Conservation (phyloP, 352 stramenopile species). For the Saprolegnia parasitica region DNA sequence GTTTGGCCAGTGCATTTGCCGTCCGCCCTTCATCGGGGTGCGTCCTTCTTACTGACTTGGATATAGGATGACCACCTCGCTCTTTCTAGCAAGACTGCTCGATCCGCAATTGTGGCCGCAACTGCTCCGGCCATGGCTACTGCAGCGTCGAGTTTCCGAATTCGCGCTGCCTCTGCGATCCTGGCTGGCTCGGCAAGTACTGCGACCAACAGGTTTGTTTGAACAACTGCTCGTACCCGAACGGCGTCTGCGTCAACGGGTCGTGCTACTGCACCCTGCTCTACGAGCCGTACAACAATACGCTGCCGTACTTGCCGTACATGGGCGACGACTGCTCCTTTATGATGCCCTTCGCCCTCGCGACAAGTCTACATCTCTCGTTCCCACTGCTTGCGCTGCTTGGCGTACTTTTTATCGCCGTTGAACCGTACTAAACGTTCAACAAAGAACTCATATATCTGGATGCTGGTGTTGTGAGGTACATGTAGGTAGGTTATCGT, state of each 20-base stretch:
- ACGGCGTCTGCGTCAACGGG: slow-evolving; percentile 89
- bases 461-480: no score
- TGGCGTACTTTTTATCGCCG: background rate
- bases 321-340: slow-evolving; percentile 85
- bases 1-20: slow-evolving; percentile 94
- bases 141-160: slow-evolving; percentile 96
- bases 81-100: slow-evolving; percentile 63
- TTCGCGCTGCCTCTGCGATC: slow-evolving; percentile 91
- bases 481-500: no score
- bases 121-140: slow-evolving; percentile 91
- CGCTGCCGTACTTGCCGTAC: slow-evolving; percentile 63
- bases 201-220: slow-evolving; percentile 90
- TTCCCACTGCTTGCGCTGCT: background rate
- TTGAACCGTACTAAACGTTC: background rate
- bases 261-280: slow-evolving; percentile 89
- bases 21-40: slow-evolving; percentile 87
- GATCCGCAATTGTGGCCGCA: slow-evolving; percentile 89
- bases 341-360: slow-evolving; percentile 57
- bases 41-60: background rate
- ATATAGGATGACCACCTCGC: background rate
- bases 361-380: background rate
- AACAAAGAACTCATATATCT: no score
- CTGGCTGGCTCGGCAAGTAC: slow-evolving; percentile 92
- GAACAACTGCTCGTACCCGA: slow-evolving; percentile 97
- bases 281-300: slow-evolving; percentile 95